These are phyloP conservation scores for Nannochloropsis oceanica DNA, from an alignment of 108 stramenopile genomes.

Conservation along the genomic window DNA sequence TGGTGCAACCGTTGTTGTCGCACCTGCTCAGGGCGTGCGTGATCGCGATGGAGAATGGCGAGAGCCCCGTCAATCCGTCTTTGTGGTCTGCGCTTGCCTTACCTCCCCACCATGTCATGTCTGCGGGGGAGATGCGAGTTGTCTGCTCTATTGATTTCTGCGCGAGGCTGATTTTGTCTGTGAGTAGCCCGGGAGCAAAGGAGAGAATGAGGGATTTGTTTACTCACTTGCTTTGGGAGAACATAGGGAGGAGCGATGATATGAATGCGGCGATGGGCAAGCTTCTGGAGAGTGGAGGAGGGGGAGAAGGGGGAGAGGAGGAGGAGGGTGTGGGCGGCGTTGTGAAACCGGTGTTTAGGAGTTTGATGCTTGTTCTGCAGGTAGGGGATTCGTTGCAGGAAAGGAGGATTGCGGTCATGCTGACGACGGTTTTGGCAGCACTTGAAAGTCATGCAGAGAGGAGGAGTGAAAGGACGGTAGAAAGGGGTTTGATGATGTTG, in stretches of 20 bases:
- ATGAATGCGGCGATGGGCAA: background rate
- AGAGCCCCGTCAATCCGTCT: background rate
- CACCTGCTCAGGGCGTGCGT: background rate
- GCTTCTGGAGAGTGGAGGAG: background rate
- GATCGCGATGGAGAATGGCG: background rate
- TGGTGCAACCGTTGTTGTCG: background rate
- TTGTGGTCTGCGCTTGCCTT: background rate
- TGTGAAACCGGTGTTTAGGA: background rate
- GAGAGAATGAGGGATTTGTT: background rate
- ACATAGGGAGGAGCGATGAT: background rate
- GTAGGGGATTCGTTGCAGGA: background rate
- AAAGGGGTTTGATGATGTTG: background rate
- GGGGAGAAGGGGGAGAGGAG: background rate
- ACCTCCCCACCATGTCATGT: background rate
- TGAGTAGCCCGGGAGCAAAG: background rate
- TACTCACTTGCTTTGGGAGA: background rate
- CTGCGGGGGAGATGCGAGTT: background rate
- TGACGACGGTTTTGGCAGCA: background rate
- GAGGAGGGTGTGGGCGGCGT: background rate
- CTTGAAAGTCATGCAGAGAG: background rate
- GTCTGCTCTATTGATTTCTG: background rate
- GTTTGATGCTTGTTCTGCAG: background rate
- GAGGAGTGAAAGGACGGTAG: background rate
- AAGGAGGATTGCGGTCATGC: background rate
- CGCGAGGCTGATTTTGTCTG: background rate